Base-by-base conservation (phyloP, 2,329 filamentous ascomycete genomes). In the Alternaria sp. region DNA sequence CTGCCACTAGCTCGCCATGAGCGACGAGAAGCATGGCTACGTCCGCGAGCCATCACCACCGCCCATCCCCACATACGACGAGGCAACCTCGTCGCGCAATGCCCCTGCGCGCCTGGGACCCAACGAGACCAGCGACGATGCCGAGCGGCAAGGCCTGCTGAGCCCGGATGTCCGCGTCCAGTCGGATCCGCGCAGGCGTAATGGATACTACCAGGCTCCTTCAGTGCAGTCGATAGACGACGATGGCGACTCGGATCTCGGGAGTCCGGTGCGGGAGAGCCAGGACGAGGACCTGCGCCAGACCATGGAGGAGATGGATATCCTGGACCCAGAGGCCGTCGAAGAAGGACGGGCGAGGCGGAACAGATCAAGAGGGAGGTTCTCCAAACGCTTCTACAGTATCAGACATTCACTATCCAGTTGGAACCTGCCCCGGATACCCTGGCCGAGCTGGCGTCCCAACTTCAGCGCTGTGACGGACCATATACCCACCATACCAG, bases 171-270 rank as follows among this genome's bases (percentile, higher is more conserved):
- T 43, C 4, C 65, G 32, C 34, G 80, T 62, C 20, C 60, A 70
- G 61, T 67, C 73, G 10, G 67, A 68, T 38, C 65, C 73, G 50
- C 72, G 75, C n/a, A 64, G 74, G 56, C 73, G 79, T 54, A 74
- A 78, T 72, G 78, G 76, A 40, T 77, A 79, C 65, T 97, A 97
- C 79, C 89, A 89, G 32, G 86, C 90, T 38, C 93, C 94, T 1
- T 94, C 91, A 1, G 93, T 94, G 64, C 91, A 95, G 78, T 93
- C 93, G 59, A 90, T 89, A 62, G 90, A 94, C 64, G 90, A 94
- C 64, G 89, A 85, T 62, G 80, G 73, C 63, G 81, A 82, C 59
- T 81, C 76, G 62, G 81, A 80, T 60, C 73, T 83, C 70, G 83
- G 81, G 60, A 81, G 84, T 66, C 85, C 82, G 49, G 87, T 86